These are phyloP conservation scores for Anisodus acutangulus DNA, from an alignment of 257 asterid genomes.

Conservation along the genomic window DNA sequence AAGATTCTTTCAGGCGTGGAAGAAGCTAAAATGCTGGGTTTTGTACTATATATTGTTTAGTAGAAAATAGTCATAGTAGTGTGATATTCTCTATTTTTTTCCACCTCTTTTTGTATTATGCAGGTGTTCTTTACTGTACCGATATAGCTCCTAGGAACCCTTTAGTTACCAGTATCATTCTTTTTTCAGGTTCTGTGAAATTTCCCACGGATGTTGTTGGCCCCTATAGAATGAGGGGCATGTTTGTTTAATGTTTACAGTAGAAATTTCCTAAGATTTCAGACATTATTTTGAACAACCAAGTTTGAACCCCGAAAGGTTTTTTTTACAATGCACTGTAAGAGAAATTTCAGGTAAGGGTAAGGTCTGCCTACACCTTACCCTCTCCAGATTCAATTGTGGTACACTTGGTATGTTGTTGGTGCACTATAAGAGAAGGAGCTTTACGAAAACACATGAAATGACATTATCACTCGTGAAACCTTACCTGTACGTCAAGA, in stretches of 20 bases:
- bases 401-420: too few species aligned
- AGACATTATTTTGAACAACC: not conserved
- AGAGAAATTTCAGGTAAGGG: not conserved
- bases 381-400: too few species aligned
- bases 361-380: too few species aligned
- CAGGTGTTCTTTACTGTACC: slow-evolving; percentile 25
- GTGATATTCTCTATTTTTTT: not conserved
- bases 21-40: not conserved
- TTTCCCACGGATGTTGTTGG: slow-evolving; percentile 6
- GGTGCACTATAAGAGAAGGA: not conserved
- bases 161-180: not conserved
- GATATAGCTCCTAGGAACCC: slow-evolving; percentile 3
- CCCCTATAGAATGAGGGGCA: not conserved
- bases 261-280: not conserved
- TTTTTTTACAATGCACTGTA: not conserved
- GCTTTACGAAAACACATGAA: too few species aligned
- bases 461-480: too few species aligned
- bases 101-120: not conserved
- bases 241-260: slow-evolving; percentile 13
- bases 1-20: not conserved
- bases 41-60: slow-evolving; percentile 22
- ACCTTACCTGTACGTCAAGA: too few species aligned
- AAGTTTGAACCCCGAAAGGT: not conserved
- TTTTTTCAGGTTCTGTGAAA: not conserved
- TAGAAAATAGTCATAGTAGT: slow-evolving; percentile 21